Base-by-base conservation (phyloP, 176 grass and related monocot species). In the Eragrostis curvula region DNA sequence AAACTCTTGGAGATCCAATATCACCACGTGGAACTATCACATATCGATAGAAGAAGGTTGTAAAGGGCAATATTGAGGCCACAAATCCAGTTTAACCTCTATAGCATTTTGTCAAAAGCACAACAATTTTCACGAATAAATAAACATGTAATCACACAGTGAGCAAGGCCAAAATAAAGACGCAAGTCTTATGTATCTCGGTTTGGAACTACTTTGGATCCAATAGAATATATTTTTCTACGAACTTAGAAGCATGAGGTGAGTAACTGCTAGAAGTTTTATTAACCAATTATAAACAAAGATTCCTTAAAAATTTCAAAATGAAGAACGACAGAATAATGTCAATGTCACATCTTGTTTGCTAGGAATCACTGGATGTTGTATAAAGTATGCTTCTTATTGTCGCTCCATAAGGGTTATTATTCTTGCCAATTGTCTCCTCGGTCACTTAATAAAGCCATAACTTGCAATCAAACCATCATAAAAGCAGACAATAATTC, bases 381-480 rank as follows among this genome's bases (percentile, higher is more conserved):
- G 69, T 30, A 74, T 41, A 52, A 23, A 75, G 36, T 63, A 2
- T 32, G 51, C 71, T 53, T 68, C 43, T 32, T 42, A 70, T 43
- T 60, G 66, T 28, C 24, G 50, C 29, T 51, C 42, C 43, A 32
- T 64, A 16, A 32, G 13, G 28, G 1, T 12, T 24, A 62, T 75
- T 84, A 15, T 29, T 16, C 1, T 50, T 24, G 66, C 44, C 46
- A 53, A 1, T 53, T 68, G 62, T 52, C 75, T 74, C 41, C 18
- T 45, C 7, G 36, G 1, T 56, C 58, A 78, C 21, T 74, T 43
- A 12, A 85, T 70, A 60, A 74, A 75, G 51, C 7, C 40, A 75
- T 52, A 30, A 81, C 76, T 46, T 89, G 36, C 11, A 25, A 59
- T 40, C 45, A 75, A 44, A 75, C 43, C 9, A 75, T 75, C 76